phyloP scores from a whole-genome alignment of 148 eudicot species.

The Linanthus parryae region DNA sequence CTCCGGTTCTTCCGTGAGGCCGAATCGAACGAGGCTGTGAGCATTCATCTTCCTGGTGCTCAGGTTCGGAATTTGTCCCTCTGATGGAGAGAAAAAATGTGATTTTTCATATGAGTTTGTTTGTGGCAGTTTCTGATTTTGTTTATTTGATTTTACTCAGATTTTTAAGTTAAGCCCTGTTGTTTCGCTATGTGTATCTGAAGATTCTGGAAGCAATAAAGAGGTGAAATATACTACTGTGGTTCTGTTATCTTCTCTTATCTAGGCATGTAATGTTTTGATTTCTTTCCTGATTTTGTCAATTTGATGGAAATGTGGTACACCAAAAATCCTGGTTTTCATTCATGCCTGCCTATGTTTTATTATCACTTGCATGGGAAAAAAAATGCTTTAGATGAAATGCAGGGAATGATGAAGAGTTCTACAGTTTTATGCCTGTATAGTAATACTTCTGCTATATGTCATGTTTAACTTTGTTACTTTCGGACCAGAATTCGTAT shows the following conservation, averaged over 20 bases:
- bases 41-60: slow-evolving; percentile 34
- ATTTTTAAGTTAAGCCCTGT: slow-evolving; percentile 46
- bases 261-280: too few species aligned
- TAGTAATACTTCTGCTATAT: slow-evolving; percentile 2
- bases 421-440: neutral
- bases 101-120: too few species aligned
- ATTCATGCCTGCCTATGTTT: neutral
- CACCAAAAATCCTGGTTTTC: neutral
- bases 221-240: too few species aligned
- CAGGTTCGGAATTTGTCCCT: slow-evolving; percentile 23
- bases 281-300: neutral
- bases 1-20: neutral
- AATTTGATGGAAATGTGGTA: neutral
- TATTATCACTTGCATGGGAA: too few species aligned
- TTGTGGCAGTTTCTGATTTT: too few species aligned
- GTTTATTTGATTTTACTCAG: slow-evolving; percentile 34
- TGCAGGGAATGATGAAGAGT: neutral
- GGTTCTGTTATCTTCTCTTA: too few species aligned
- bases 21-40: slow-evolving; percentile 1
- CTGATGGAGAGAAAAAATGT: neutral
- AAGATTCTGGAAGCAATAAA: slow-evolving; percentile 31
- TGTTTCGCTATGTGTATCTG: slow-evolving; percentile 53
- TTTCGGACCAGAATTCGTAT: slow-evolving; percentile 49
- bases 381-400: neutral
- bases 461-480: neutral